Base-by-base conservation (phyloP, 2,329 filamentous ascomycete genomes). In the Periconia macrospinosa region DNA sequence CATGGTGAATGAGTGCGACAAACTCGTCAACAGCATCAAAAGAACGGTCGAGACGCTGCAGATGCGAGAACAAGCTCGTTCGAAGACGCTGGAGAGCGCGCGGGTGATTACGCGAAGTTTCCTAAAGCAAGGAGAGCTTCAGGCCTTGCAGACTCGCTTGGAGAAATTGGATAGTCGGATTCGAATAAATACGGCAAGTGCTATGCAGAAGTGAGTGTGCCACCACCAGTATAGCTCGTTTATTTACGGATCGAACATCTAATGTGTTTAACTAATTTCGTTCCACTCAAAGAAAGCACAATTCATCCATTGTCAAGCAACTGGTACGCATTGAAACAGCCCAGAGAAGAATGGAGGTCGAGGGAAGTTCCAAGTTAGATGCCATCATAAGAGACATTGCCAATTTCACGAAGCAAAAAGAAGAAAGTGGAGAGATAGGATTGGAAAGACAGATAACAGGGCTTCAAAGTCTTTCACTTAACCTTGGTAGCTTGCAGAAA, bases 391-490 rank as follows among this genome's bases (percentile, higher is more conserved):
- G 50, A 27, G 49, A 55, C 20, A 50, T 58, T 19, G 3, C 50
- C 14, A n/a, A 19, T 15, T n/a, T 52, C 7, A 27, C 33, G 18
- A 20, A 42, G 27, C 45, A 50, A 40, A 55, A 8, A 33, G 45
- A 54, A 20, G 10, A 47, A 15, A 41, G 37, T 33, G 17, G 23
- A 7, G 47, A 47, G 41, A 46, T n/a, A 14, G 15, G 20, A 19
- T 19, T 11, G 20, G 50, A 18, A 17, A 41, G 33, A 15, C 49
- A 53, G 46, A 45, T 37, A 18, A 47, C 49, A 17, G 42, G 48
- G n/a, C 47, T 62, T 10, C 18, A 41, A 0, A 53, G 50, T 10
- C 41, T 62, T 2, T 55, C 47, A 7, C 53, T 45, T 1, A 62
- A 62, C 37, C 27, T 62, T n/a, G 53, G 52, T 0, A 20, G 30